These are phyloP conservation scores for Microcera coccophila DNA, from an alignment of 2,329 filamentous ascomycete species.

Conservation along the genomic window DNA sequence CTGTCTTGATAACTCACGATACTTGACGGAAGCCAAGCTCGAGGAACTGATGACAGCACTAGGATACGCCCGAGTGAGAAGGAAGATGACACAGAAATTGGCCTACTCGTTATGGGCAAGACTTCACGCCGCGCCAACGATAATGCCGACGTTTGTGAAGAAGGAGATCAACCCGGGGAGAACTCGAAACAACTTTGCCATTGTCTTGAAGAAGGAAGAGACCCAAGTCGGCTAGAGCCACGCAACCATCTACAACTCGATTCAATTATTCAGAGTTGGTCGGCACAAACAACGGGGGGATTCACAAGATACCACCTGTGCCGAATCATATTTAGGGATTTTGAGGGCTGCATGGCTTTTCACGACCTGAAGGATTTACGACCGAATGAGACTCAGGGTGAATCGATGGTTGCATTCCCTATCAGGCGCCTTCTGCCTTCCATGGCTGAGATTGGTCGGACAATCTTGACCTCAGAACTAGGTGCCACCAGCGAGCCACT, in stretches of 20 bases:
- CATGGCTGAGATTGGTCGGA: conserved; percentile 21
- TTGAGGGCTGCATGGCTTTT: conserved; percentile 12
- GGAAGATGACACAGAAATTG: conserved; percentile 76
- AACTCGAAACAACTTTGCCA: conserved; percentile 84
- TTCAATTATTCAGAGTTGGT: conserved; percentile 2
- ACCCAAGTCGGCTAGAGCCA: conserved; percentile 20
- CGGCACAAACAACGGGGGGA: conserved; percentile 6
- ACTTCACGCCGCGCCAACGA: conserved; percentile 16
- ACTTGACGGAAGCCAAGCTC: conserved; percentile 70
- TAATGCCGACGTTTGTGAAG: conserved; percentile 47
- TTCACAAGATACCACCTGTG: conserved; percentile 4
- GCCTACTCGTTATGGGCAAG: conserved; percentile 84
- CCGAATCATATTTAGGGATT: conserved; percentile 6
- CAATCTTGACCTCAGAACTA: conserved; percentile 21
- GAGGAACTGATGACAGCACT: conserved; percentile 70
- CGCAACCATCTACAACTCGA: conserved; percentile 10
- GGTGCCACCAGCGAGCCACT: conserved; percentile 24
- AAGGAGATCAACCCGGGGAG: conserved; percentile 70
- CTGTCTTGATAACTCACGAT: conserved; percentile 86
- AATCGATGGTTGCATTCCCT: conserved; percentile 18
- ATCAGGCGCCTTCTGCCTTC: conserved; percentile 14
- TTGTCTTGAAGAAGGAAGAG: conserved; percentile 54
- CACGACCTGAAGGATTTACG: conserved; percentile 7
- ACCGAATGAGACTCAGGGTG: conserved; percentile 11
- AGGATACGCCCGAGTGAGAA: conserved; percentile 63